These are phyloP conservation scores for Suillus sp. DNA, from an alignment of 768 basidiomycete species.

Conservation along the genomic window DNA sequence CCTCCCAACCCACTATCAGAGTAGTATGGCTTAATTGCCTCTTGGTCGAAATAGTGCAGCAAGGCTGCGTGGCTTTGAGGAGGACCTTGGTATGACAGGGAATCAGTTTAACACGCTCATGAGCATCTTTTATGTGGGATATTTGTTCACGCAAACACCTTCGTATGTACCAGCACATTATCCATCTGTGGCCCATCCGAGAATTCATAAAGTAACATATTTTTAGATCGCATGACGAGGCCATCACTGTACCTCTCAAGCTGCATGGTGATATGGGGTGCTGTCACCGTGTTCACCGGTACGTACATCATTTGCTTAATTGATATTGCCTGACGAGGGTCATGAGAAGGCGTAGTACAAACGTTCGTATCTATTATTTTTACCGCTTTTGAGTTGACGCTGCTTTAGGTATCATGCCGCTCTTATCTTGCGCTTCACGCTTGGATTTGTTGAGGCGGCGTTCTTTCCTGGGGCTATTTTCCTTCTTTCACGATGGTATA, in stretches of 20 bases:
- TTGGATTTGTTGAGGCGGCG: conserved; percentile 70
- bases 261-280: conserved; percentile 72
- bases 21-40: background rate
- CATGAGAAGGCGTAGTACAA: conserved; percentile 39
- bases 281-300: conserved; percentile 57
- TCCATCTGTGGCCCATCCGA: background rate
- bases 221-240: conserved; percentile 60
- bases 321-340: conserved; percentile 7
- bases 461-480: conserved; percentile 74
- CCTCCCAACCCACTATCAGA: background rate
- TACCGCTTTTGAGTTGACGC: conserved; percentile 3
- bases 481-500: conserved; percentile 63
- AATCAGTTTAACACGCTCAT: conserved; percentile 67
- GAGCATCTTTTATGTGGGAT: conserved; percentile 68
- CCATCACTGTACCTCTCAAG: conserved; percentile 66
- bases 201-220: conserved; percentile 55
- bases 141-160: conserved; percentile 74
- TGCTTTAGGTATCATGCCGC: conserved; percentile 55
- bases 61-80: conserved; percentile 66
- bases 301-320: conserved; percentile 11
- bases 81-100: conserved; percentile 61
- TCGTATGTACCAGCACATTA: conserved; percentile 47
- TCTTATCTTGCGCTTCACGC: conserved; percentile 69
- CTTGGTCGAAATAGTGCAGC: conserved; percentile 52
- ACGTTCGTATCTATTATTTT: conserved; percentile 12